phyloP scores from a whole-genome alignment of 2,329 filamentous ascomycete species.

The Trichoderma guizhouense region DNA sequence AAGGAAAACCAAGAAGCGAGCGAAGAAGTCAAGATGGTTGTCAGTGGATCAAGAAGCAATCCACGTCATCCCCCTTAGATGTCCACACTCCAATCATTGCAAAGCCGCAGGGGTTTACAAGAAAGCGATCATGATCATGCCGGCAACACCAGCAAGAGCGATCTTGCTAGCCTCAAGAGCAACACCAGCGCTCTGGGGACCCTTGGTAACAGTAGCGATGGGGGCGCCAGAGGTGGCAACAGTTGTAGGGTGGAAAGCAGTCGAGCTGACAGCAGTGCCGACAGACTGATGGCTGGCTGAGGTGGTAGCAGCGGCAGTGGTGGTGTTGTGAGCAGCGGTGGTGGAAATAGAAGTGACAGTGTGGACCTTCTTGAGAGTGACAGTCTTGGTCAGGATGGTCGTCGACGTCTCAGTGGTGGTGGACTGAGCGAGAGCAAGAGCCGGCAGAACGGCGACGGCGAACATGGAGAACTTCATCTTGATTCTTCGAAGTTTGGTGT shows the following conservation, averaged over 20 bases:
- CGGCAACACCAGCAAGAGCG: constrained; percentile 48
- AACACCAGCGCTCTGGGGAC: constrained; percentile 41
- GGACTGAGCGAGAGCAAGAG: constrained; percentile 48
- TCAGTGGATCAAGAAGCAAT: neutral
- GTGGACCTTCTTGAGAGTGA: constrained; percentile 48
- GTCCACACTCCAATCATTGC: neutral
- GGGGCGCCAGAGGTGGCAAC: constrained; percentile 28
- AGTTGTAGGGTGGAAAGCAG: constrained; percentile 23
- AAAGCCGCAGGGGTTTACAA: constrained; percentile 40
- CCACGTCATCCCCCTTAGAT: neutral
- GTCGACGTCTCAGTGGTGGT: constrained; percentile 39
- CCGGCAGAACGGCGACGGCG: constrained; percentile 49
- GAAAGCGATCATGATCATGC: constrained; percentile 49
- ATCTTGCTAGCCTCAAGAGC: constrained; percentile 44
- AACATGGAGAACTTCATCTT: constrained; percentile 42
- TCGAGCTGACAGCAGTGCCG: constrained; percentile 21
- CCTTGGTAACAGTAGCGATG: constrained; percentile 33
- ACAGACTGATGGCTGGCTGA: constrained; percentile 24
- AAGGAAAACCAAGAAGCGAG: constrained; percentile 11
- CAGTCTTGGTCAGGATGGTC: constrained; percentile 44
- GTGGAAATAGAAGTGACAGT: constrained; percentile 31
- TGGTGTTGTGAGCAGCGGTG: constrained; percentile 29
- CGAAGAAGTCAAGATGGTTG: constrained; percentile 1
- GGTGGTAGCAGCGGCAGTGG: constrained; percentile 34
- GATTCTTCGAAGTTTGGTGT: constrained; percentile 21